Percentiles rank a stretch among this genome's conserved stretches.
phyloP scores from a whole-genome alignment of 768 basidiomycete species.

The Mycena rebaudengoi region DNA sequence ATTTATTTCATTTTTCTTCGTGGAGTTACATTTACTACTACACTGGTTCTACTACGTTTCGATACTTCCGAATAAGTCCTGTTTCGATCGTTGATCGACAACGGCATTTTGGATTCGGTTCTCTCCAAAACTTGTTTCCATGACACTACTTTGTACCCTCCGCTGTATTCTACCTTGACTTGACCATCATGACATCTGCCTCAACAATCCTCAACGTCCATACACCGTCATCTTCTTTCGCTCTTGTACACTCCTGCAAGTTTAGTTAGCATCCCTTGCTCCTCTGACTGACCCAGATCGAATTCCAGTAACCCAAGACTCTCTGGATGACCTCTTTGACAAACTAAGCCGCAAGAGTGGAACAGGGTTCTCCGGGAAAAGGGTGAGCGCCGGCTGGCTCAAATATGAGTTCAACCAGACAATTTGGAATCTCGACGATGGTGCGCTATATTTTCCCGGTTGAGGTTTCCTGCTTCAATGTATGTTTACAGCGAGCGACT shows the following conservation, averaged over 20 bases:
- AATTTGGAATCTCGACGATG: conserved; percentile 91
- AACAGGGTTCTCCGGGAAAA: conserved; percentile 63
- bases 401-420: conserved; percentile 86
- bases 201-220: conserved; percentile 74
- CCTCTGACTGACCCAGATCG: conserved; percentile 13
- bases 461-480: background rate
- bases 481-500: conserved; percentile 55
- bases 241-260: conserved; percentile 79
- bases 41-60: conserved; percentile 1
- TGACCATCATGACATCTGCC: conserved; percentile 31
- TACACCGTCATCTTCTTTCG: conserved; percentile 78
- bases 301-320: conserved; percentile 70
- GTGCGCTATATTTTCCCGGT: conserved; percentile 48
- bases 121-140: too few relatives aligned
- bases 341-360: conserved; percentile 75
- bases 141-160: conserved; percentile 16
- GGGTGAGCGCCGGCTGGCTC: conserved; percentile 81
- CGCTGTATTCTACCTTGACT: conserved; percentile 2
- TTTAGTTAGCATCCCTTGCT: conserved; percentile 20
- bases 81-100: background rate
- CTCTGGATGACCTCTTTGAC: conserved; percentile 68
- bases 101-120: background rate
- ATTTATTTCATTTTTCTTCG: background rate
- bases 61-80: too few relatives aligned
- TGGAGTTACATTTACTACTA: too few relatives aligned